A percentile compares a stretch with the other conserved stretches of the same genome.
These are phyloP conservation scores for Hypoxylon sp. DNA, from an alignment of 2,329 filamentous ascomycete genomes.

Conservation along the genomic window DNA sequence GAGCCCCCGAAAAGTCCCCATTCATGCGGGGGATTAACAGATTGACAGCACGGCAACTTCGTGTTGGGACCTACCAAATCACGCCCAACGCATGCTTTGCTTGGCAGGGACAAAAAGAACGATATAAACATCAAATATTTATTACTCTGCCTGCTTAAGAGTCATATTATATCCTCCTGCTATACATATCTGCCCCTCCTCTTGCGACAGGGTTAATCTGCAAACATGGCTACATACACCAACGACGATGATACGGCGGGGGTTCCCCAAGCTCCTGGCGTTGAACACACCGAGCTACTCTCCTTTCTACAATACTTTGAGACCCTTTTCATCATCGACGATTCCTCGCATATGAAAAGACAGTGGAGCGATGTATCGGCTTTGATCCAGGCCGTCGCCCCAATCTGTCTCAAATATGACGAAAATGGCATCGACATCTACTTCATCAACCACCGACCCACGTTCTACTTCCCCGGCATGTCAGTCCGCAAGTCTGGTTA, in stretches of 20 bases:
- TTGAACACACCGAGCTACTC: constrained; percentile 44
- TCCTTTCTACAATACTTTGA: constrained; percentile 47
- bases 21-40: constrained; percentile 29
- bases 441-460: constrained; percentile 47
- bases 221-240: constrained; percentile 40
- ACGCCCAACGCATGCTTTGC: constrained; percentile 2
- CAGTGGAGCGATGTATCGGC: constrained; percentile 48
- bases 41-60: constrained; percentile 13
- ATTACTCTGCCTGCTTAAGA: constrained; percentile 9
- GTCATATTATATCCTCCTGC: neutral
- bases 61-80: constrained; percentile 20
- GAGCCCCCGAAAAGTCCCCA: constrained; percentile 26
- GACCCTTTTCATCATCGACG: constrained; percentile 47
- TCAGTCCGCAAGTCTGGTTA: constrained; percentile 50
- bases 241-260: constrained; percentile 48
- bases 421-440: constrained; percentile 50
- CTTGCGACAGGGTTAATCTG: neutral
- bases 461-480: constrained; percentile 48
- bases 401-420: constrained; percentile 47
- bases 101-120: neutral
- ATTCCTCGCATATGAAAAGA: constrained; percentile 47
- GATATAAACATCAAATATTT: constrained; percentile 8
- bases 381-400: constrained; percentile 46
- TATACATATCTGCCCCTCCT: neutral
- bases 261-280: constrained; percentile 40